phyloP scores from a whole-genome alignment of 768 basidiomycete species.

The Tulasnella sp. region DNA sequence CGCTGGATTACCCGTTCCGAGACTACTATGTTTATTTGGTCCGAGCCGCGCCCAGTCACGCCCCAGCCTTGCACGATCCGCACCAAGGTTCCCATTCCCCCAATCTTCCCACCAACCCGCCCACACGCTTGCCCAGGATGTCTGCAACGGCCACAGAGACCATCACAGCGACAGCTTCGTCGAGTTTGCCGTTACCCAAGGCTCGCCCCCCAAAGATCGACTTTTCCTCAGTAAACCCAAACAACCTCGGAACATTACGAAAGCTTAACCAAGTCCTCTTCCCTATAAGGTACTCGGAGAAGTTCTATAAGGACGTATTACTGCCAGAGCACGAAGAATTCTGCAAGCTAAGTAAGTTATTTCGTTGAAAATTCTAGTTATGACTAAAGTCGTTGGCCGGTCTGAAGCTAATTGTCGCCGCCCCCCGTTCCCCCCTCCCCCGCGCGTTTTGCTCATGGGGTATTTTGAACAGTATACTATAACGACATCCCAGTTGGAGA shows the following conservation, averaged over 20 bases:
- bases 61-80: conserved; percentile 2
- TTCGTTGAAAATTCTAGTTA: not conserved
- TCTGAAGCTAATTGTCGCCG: not conserved
- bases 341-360: conserved; percentile 76
- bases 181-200: not conserved
- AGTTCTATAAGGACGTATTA: conserved; percentile 79
- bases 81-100: not conserved
- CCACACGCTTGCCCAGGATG: not conserved
- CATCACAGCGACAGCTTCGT: not conserved
- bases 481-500: conserved; percentile 90
- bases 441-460: not conserved
- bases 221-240: conserved; percentile 65
- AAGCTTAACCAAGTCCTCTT: conserved; percentile 69
- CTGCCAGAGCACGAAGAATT: conserved; percentile 75
- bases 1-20: not conserved
- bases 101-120: not conserved
- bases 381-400: not conserved
- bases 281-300: conserved; percentile 83
- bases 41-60: conserved; percentile 3
- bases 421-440: not conserved
- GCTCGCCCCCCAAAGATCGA: conserved; percentile 39
- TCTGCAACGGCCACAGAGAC: not conserved
- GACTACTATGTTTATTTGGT: not conserved
- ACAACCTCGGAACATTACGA: conserved; percentile 71
- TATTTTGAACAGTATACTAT: conserved; percentile 63